Base-by-base conservation (phyloP, 129 eudicot species). In the Saussurea involucrata region DNA sequence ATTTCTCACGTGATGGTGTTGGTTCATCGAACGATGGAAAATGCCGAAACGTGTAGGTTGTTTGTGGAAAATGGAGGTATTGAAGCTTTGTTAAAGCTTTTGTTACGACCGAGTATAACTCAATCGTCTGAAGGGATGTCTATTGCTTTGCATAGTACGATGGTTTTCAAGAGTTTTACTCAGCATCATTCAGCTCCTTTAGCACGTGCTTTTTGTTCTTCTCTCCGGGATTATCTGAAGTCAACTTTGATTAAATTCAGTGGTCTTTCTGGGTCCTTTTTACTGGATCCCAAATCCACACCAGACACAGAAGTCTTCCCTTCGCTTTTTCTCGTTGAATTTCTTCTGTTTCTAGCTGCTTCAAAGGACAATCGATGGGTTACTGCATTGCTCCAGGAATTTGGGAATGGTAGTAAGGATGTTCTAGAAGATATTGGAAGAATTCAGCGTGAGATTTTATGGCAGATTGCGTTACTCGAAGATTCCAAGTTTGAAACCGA, bases 121-220 rank as follows among this genome's bases (percentile, higher is more conserved):
- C 95, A 88, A 71, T 95, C 99, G 29, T 87, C 99, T 3, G 96
- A 92, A 83, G 99, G 99, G 71, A 92, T 92, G 99, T 90, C 97
- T 6, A 92, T 95, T 84, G 99, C 99, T 28, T 82, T 95, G 67
- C 97, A 95, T 65, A 95, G 98, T 74, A 91, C 98, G 73, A 85
- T 90, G 97, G 97, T 92, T 75, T 95, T 95, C 63, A 95, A 90
- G 89, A 85, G 91, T 57, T 95, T 95, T 71, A 90, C 99, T 21
- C 99, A 90, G 40, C 96, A 95, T 79, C 99, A 95, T 60, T 90
- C 99, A 4, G 88, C 96, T 80, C 87, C 97, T 72, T 71, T 95
- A 64, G 99, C 99, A 64, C 95, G 91, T 68, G 97, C 97, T 0
- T 90, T 92, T 76, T 95, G 97, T 74, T 90, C 96, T 24, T 84